A percentile compares a stretch with the other conserved stretches of the same genome.
phyloP scores from a whole-genome alignment of 306 rosid genomes.

The Cercis canadensis region DNA sequence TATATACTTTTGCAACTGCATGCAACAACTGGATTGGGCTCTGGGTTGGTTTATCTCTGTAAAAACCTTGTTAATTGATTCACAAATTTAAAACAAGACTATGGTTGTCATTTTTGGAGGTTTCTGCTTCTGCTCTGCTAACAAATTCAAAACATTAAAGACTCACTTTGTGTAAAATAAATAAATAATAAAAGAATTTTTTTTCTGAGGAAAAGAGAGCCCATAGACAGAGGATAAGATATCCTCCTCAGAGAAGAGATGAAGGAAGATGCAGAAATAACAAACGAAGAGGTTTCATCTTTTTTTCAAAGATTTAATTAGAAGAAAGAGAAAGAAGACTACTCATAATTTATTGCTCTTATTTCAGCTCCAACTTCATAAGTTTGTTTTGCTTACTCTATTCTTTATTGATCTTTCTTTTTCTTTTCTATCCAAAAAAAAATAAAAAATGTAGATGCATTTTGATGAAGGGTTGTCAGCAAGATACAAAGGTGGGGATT shows the following conservation, averaged over 20 bases:
- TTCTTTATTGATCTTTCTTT: conserved; percentile 19
- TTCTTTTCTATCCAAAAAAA: conserved; percentile 20
- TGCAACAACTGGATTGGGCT: neutral
- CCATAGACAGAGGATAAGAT: no score
- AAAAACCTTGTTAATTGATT: no score
- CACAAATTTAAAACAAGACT: no score
- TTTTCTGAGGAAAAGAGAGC: no score
- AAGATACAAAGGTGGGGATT: conserved; percentile 79
- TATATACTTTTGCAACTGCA: conserved; percentile 5
- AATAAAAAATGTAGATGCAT: conserved; percentile 69
- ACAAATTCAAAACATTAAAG: neutral
- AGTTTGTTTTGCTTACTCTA: conserved; percentile 24
- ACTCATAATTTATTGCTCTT: neutral
- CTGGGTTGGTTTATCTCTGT: neutral
- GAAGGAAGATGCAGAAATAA: no score
- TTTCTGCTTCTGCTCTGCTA: conserved; percentile 1
- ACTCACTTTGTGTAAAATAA: no score
- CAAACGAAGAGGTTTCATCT: no score
- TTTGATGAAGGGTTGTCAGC: conserved; percentile 96
- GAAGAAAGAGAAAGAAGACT: no score
- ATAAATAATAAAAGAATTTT: no score
- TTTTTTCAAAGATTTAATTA: no score
- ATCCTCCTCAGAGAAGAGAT: no score
- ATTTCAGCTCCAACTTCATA: conserved; percentile 12
- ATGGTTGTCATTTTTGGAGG: neutral